Percentiles rank a stretch among this genome's conserved stretches.
Conservation (phyloP, 192 early-diverging fungal species). For the Backusella psychrophila region DNA sequence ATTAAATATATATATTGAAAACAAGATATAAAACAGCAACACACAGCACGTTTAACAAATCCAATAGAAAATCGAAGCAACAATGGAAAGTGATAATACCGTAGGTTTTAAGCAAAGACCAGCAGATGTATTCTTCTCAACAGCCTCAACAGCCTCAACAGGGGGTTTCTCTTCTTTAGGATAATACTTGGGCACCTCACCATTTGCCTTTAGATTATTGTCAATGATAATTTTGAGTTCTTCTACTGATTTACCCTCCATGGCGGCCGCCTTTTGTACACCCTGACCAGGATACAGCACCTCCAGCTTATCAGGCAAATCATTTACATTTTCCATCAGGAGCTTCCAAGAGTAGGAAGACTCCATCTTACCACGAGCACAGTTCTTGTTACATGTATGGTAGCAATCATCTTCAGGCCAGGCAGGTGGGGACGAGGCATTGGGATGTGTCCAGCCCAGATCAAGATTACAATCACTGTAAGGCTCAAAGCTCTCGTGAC, state of each 20-base stretch:
- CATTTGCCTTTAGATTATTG: not conserved
- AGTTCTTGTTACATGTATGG: conserved; percentile 40
- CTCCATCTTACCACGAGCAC: conserved; percentile 31
- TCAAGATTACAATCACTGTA: conserved; percentile 38
- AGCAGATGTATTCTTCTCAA: not conserved
- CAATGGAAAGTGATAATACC: not conserved
- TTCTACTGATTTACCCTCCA: conserved; percentile 10
- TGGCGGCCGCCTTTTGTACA: not conserved
- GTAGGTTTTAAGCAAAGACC: not conserved
- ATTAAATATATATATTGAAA: not conserved
- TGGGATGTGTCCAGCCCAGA: conserved; percentile 36
- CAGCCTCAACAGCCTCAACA: not conserved
- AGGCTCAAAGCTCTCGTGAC: conserved; percentile 29
- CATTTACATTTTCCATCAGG: conserved; percentile 6
- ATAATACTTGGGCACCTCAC: not conserved
- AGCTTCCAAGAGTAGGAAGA: conserved; percentile 33
- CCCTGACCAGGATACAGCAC: conserved; percentile 26
- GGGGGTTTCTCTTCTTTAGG: not conserved
- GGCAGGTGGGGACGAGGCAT: conserved; percentile 28
- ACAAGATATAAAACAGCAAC: not conserved
- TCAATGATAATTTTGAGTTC: not conserved
- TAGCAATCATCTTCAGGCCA: conserved; percentile 43
- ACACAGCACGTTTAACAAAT: not conserved
- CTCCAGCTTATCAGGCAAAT: not conserved
- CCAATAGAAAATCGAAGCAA: not conserved